Evolutionary conservation across 1,284 basidiomycete species (phyloP), one percentile per base, ranked within the genome.

Genomic region (Kwoniella shivajii): DNA sequence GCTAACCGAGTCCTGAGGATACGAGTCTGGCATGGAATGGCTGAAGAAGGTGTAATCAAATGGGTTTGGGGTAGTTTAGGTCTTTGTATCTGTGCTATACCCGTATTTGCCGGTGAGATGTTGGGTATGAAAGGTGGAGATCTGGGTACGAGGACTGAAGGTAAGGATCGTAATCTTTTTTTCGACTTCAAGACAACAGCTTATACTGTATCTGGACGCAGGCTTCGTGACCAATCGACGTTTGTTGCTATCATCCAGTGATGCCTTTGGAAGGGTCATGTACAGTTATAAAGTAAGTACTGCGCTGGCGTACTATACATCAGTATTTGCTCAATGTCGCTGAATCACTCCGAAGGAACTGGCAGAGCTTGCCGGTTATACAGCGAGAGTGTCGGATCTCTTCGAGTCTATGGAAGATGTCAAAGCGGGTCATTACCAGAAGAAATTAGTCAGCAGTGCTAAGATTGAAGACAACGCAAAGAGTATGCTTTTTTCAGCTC

Each of bases 51-150:
- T 2, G 88, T 99, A 56, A 89, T 98, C 71, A 98, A 98, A 78
- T 95, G 94, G 94, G 74, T 94, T 14, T 98, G 95, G 95, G 94
- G 94, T 64, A 89, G 88, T 71, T 88, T 96, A 71, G 94, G 94
- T 24, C 86, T 98, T 27, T 84, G 91, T 56, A 85, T 97, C 24
- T 98, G 95, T 74, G 91, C 92, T 5, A 89, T 98, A 47, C 95
- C 95, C 0, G 88, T 95, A 11, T 99, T 99, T 77, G 86, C 92
- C 72, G 89, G 87, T 67, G 69, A 93, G n/a, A 88, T 91, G 6
- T 88, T 92, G 16, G 80, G 84, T 20, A 77, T 82, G 46, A 78
- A 77, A n/a, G 66, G 82, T 4, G 73, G 75, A 38, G 92, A 95
- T 73, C 80, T 95, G 50, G 92, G 91, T 16, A 83, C 85, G 34